Evolutionary conservation across 352 stramenopile genomes (phyloP).

Genomic region (Globisporangium cederbergense): DNA sequence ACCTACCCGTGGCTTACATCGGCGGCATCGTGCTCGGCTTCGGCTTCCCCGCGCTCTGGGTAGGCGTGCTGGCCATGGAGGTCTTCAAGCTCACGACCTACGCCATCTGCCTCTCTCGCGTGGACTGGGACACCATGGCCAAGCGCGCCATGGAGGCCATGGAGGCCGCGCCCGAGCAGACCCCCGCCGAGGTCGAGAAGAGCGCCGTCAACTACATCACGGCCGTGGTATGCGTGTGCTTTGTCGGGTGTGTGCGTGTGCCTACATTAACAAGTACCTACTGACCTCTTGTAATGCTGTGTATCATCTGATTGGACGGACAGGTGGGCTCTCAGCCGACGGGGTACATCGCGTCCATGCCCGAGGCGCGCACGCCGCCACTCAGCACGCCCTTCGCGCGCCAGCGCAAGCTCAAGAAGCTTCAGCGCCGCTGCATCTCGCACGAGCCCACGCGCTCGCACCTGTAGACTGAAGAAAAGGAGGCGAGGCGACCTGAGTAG

Average conservation of each 20-base stretch:
- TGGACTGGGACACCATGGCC: constrained; percentile 51
- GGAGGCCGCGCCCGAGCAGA: constrained; percentile 33
- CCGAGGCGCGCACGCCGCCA: constrained; percentile 37
- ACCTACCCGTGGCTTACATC: constrained; percentile 60
- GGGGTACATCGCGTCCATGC: constrained; percentile 42
- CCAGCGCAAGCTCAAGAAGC: constrained; percentile 23
- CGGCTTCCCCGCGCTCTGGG: constrained; percentile 62
- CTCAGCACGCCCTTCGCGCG: constrained; percentile 38
- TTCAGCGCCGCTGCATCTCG: constrained; percentile 25
- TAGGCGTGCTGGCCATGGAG: constrained; percentile 61
- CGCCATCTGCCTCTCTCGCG: constrained; percentile 32
- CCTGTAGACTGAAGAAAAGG: background rate
- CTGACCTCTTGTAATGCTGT: background rate
- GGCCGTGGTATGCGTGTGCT: constrained; percentile 20
- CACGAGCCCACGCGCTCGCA: constrained; percentile 14
- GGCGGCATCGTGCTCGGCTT: constrained; percentile 46
- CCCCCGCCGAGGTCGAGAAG: constrained; percentile 36
- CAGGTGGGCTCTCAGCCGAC: constrained; percentile 52
- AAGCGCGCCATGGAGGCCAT: constrained; percentile 41
- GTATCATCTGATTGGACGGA: background rate
- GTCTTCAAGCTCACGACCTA: constrained; percentile 60
- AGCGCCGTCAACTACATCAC: constrained; percentile 63
- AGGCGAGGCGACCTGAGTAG: background rate
- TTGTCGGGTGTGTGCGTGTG: background rate
- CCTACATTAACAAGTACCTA: background rate